Evolutionary conservation across 2,329 filamentous ascomycete genomes (phyloP), one percentile per base, ranked within the genome.

Genomic region (Catunica adiposa): DNA sequence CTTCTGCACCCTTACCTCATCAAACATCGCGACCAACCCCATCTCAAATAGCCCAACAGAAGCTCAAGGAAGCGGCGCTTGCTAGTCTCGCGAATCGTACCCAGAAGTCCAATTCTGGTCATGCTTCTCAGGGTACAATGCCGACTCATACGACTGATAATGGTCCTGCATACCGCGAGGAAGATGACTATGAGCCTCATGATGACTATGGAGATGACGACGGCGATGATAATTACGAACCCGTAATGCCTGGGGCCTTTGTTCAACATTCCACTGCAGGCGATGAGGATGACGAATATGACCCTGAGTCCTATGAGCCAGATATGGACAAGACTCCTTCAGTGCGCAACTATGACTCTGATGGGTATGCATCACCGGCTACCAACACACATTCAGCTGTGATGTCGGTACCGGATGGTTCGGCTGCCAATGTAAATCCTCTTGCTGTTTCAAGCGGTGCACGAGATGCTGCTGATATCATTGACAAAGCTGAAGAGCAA

Each of bases 261-360:
- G 44, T 11, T 2, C 44, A 48, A 5, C 3, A 3, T n/a, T n/a
- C 11, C 20, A 14, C 6, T 8, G 7, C 11, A 22, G 11, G n/a
- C n/a, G 40, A 47, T 22, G 55, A 53, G 22, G 25, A 51, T n/a
- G 51, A 54, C 23, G 47, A 46, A 31, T 57, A 61, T 15, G 53
- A 58, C 31, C 26, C 47, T 8, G 54, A 48, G 37, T 51, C 40
- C 51, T 56, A 58, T 40, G 55, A 60, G 3, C 55, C 57, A 11
- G 52, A 42, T 3, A 26, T 47, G 25, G 56, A 55, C 9, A 54
- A 52, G 14, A 51, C 50, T 3, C 44, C 42, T 1, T 29, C 42
- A 3, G 54, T 34, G 15, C 29, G 11, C 11, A 5, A 34, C 11
- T 56, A 53, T 25, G 57, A 56, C 20, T 56, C 57, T 3, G 51